Percentiles rank a stretch among this genome's conserved stretches.
These are phyloP conservation scores for Actinidia polygama DNA, from an alignment of 179 eudicot species.

Conservation along the genomic window DNA sequence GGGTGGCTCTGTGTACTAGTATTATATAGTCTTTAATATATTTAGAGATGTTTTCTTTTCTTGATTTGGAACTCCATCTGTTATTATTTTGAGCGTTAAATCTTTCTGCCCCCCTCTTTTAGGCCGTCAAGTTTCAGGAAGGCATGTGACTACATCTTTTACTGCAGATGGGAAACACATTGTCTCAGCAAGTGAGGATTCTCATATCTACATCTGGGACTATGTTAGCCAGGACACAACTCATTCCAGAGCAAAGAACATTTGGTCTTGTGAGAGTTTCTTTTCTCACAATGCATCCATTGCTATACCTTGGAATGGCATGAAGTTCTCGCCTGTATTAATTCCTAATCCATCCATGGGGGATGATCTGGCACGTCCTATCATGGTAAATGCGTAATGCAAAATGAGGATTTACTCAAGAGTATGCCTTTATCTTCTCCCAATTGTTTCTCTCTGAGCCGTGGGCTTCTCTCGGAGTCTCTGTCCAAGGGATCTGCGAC, in stretches of 20 bases:
- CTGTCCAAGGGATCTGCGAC: conserved; percentile 68
- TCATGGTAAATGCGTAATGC: conserved; percentile 21
- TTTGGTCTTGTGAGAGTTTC: conserved; percentile 68
- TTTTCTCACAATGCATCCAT: conserved; percentile 53
- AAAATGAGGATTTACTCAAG: conserved; percentile 30
- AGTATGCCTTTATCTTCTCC: conserved; percentile 40
- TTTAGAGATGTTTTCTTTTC: not conserved
- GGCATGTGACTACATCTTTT: conserved; percentile 67
- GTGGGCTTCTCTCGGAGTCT: conserved; percentile 49
- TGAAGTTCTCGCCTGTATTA: conserved; percentile 30
- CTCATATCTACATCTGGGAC: conserved; percentile 68
- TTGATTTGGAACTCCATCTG: not conserved
- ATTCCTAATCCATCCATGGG: conserved; percentile 12
- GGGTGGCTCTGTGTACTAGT: not conserved
- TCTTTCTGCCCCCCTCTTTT: conserved; percentile 22
- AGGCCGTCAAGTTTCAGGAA: conserved; percentile 56
- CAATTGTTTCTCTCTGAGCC: conserved; percentile 38
- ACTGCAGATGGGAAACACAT: conserved; percentile 81
- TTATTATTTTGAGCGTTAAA: not conserved
- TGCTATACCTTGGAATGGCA: conserved; percentile 85
- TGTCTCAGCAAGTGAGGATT: conserved; percentile 61
- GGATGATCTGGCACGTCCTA: conserved; percentile 15
- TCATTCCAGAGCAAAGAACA: conserved; percentile 40
- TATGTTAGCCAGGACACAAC: conserved; percentile 31
- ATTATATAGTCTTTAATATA: not conserved